phyloP scores from a whole-genome alignment of 495 filamentous ascomycete species.

The Neurospora sp. region DNA sequence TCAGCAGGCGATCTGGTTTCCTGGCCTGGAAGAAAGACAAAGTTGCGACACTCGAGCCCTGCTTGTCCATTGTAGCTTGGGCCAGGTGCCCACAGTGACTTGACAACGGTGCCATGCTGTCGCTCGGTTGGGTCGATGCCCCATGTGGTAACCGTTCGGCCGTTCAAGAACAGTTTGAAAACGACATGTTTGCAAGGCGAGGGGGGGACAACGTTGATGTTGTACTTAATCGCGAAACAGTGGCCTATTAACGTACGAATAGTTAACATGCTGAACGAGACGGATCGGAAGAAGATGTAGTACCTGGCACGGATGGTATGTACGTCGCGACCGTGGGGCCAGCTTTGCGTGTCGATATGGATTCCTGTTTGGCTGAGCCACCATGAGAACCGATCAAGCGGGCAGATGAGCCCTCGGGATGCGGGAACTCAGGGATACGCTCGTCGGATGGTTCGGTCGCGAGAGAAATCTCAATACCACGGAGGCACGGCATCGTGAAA shows the following conservation, averaged over 20 bases:
- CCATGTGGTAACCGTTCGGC: slow-evolving; percentile 34
- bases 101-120: slow-evolving; percentile 26
- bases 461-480: slow-evolving; percentile 36
- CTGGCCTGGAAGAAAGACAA: slow-evolving; percentile 30
- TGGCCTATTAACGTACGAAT: slow-evolving; percentile 21
- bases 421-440: slow-evolving; percentile 37
- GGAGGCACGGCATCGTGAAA: slow-evolving; percentile 36
- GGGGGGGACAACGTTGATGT: slow-evolving; percentile 18
- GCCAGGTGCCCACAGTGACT: slow-evolving; percentile 34
- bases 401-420: slow-evolving; percentile 39
- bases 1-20: slow-evolving; percentile 28
- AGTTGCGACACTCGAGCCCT: slow-evolving; percentile 32
- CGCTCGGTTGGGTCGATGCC: slow-evolving; percentile 27
- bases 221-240: slow-evolving; percentile 37
- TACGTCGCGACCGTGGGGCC: slow-evolving; percentile 37
- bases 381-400: slow-evolving; percentile 15
- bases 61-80: slow-evolving; percentile 10
- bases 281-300: not conserved
- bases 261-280: not conserved
- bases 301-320: slow-evolving; percentile 39
- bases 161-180: slow-evolving; percentile 45
- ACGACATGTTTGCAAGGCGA: slow-evolving; percentile 29
- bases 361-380: slow-evolving; percentile 8
- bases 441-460: slow-evolving; percentile 20
- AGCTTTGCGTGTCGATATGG: slow-evolving; percentile 16